These are phyloP conservation scores for Trametes meyenii DNA, from an alignment of 768 basidiomycete species.

Conservation along the genomic window DNA sequence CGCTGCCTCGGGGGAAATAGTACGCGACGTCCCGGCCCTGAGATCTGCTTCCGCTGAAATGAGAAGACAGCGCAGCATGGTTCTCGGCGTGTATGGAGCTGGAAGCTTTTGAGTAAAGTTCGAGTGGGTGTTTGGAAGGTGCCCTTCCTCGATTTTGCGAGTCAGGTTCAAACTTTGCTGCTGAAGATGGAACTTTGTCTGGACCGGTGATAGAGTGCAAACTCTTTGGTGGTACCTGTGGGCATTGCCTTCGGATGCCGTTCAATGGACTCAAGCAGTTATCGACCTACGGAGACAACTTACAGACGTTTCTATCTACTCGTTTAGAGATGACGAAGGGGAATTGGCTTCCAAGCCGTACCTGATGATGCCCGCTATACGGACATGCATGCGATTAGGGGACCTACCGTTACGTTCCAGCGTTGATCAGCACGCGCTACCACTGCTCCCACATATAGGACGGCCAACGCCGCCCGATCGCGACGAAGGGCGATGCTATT, in stretches of 20 bases:
- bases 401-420: no score
- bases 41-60: conserved; percentile 5
- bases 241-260: no score
- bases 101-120: neutral
- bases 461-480: neutral
- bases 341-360: no score
- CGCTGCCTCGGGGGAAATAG: conserved; percentile 5
- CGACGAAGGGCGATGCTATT: neutral
- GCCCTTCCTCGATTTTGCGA: neutral
- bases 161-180: conserved; percentile 7
- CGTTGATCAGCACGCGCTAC: neutral
- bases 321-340: no score
- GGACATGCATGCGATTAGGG: no score
- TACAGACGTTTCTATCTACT: no score
- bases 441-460: neutral
- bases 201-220: no score
- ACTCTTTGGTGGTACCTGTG: no score
- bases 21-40: neutral
- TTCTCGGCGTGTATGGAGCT: neutral
- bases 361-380: no score
- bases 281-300: no score
- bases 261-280: no score
- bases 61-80: neutral
- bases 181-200: neutral
- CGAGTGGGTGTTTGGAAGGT: neutral